Conservation (phyloP, 2,329 filamentous ascomycete species). For the Cryphonectria nitschkei region DNA sequence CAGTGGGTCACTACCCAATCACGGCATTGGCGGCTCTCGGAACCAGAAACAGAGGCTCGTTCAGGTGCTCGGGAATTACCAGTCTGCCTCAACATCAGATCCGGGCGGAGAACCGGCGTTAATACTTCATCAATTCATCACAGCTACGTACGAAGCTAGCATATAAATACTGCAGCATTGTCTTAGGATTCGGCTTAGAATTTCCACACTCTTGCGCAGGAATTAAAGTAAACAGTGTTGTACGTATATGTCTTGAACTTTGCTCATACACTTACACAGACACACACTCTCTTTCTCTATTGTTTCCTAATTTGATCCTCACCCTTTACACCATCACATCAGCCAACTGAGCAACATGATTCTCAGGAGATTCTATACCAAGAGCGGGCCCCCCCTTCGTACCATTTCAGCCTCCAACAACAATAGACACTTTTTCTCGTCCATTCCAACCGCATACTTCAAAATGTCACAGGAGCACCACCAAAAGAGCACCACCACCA, state of each 20-base stretch:
- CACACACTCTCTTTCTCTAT: not conserved
- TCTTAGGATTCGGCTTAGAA: not conserved
- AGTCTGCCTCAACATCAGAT: not conserved
- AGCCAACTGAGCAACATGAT: conserved; percentile 4
- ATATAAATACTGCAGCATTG: not conserved
- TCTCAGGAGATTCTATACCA: not conserved
- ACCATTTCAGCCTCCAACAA: not conserved
- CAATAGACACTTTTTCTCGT: not conserved
- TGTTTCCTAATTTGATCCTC: not conserved
- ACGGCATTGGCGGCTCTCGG: not conserved
- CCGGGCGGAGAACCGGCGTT: conserved; percentile 6
- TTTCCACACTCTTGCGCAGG: not conserved
- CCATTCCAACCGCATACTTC: conserved; percentile 1
- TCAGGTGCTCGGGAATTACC: not conserved
- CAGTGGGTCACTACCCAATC: not conserved
- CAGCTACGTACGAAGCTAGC: not conserved
- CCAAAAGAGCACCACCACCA: conserved; percentile 1
- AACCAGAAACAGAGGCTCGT: not conserved
- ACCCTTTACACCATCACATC: not conserved
- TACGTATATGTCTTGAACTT: not conserved
- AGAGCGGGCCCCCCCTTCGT: not conserved
- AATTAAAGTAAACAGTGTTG: not conserved
- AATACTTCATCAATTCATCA: not conserved
- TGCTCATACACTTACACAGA: not conserved
- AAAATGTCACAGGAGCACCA: conserved; percentile 15